Conservation (phyloP, 1,139 yeast genomes). For the Candida sanyaensis region DNA sequence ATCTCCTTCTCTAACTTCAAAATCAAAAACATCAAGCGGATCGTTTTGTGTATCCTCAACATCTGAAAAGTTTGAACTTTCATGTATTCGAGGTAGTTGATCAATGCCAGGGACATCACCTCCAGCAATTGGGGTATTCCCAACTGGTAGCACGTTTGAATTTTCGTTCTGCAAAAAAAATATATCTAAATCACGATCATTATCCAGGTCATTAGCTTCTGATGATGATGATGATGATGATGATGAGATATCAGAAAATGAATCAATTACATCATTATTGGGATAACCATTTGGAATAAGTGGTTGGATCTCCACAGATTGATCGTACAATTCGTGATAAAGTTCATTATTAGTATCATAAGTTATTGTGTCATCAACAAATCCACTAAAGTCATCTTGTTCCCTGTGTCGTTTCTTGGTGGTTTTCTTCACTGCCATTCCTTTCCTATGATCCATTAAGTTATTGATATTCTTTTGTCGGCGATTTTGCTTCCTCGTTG, state of each 20-base stretch:
- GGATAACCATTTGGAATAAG: background rate
- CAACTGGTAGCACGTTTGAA: no score
- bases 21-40: constrained; percentile 2
- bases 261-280: background rate
- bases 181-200: constrained; percentile 9
- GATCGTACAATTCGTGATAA: constrained; percentile 11
- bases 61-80: background rate
- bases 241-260: constrained; percentile 5
- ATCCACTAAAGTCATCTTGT: constrained; percentile 9
- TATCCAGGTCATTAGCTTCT: background rate
- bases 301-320: background rate
- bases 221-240: no score
- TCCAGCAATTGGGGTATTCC: background rate
- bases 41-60: background rate
- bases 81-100: background rate
- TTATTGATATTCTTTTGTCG: background rate
- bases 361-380: constrained; percentile 13
- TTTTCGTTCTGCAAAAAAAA: background rate
- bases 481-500: constrained; percentile 8
- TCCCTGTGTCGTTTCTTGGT: background rate
- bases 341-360: constrained; percentile 13
- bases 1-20: constrained; percentile 12
- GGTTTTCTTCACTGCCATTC: constrained; percentile 35
- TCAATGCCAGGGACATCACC: background rate
- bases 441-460: constrained; percentile 29